Conservation (phyloP, 2,329 filamentous ascomycete species). For the Didymella keratinophila region DNA sequence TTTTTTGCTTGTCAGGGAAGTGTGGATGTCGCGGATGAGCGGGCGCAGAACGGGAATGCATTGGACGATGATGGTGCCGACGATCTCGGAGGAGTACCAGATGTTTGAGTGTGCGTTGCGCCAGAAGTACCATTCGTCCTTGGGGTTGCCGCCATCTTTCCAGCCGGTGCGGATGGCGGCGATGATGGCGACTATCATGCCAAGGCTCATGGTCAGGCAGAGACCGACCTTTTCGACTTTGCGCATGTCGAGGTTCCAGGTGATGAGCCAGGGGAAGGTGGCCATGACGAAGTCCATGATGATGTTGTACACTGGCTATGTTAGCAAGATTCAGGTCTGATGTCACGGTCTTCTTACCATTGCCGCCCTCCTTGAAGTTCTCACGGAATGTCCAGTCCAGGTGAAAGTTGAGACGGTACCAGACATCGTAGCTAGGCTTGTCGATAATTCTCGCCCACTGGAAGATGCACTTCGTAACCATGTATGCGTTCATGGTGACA, state of each 20-base stretch:
- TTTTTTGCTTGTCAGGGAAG: slow-evolving; percentile 49
- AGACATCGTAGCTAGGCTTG: slow-evolving; percentile 55
- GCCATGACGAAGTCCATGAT: slow-evolving; percentile 64
- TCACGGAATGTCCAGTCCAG: slow-evolving; percentile 51
- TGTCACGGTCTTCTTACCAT: slow-evolving; percentile 49
- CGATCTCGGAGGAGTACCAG: slow-evolving; percentile 62
- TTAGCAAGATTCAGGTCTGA: slow-evolving; percentile 2
- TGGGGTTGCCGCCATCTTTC: slow-evolving; percentile 60
- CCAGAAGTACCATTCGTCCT: slow-evolving; percentile 58
- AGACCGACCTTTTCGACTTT: slow-evolving; percentile 60
- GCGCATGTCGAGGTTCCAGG: slow-evolving; percentile 59
- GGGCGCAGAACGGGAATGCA: slow-evolving; percentile 62
- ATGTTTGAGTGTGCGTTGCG: slow-evolving; percentile 57
- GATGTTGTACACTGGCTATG: slow-evolving; percentile 59
- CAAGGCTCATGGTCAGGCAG: slow-evolving; percentile 60
- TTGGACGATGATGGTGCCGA: slow-evolving; percentile 64
- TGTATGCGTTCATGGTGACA: slow-evolving; percentile 58
- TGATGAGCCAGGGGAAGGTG: slow-evolving; percentile 60
- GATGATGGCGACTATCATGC: slow-evolving; percentile 60
- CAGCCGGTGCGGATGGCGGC: slow-evolving; percentile 59
- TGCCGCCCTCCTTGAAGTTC: slow-evolving; percentile 61
- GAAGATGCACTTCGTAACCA: slow-evolving; percentile 58
- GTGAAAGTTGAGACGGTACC: slow-evolving; percentile 59
- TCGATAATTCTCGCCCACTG: slow-evolving; percentile 60
- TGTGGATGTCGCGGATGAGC: slow-evolving; percentile 55